Evolutionary conservation across 2,329 filamentous ascomycete species (phyloP).

Genomic region (Purpureocillium takamizusanense): DNA sequence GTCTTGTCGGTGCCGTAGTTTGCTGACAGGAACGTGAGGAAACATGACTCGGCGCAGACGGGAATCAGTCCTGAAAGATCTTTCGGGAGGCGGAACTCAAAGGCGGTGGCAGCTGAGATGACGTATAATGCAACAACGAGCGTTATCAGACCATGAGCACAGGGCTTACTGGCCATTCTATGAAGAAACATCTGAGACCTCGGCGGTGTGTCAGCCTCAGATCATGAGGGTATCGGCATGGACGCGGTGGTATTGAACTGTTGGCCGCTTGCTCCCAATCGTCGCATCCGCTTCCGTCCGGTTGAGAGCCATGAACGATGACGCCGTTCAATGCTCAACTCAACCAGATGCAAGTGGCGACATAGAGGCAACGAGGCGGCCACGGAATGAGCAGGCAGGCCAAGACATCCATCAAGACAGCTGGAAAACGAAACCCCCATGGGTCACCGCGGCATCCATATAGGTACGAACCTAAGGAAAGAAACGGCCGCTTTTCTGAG

Average conservation of each 20-base stretch:
- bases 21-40: constrained; percentile 51
- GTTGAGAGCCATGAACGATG: not conserved
- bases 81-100: constrained; percentile 18
- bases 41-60: constrained; percentile 50
- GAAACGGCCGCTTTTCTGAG: constrained; percentile 12
- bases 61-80: constrained; percentile 40
- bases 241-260: too few relatives aligned
- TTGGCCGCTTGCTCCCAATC: too few relatives aligned
- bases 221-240: too few relatives aligned
- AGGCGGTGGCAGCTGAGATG: constrained; percentile 14
- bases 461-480: constrained; percentile 4
- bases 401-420: too few relatives aligned
- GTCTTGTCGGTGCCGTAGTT: constrained; percentile 40
- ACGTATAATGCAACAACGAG: constrained; percentile 19
- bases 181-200: not conserved
- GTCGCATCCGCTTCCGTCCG: too few relatives aligned
- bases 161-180: constrained; percentile 30
- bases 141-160: constrained; percentile 18
- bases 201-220: not conserved
- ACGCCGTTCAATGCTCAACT: not conserved
- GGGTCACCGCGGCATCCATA: not conserved
- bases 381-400: too few relatives aligned
- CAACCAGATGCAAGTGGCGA: not conserved
- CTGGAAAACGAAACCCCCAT: too few relatives aligned
- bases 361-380: not conserved